Evolutionary conservation across 164 flowering plant genomes (phyloP).

Genomic region (Saururus chinensis): DNA sequence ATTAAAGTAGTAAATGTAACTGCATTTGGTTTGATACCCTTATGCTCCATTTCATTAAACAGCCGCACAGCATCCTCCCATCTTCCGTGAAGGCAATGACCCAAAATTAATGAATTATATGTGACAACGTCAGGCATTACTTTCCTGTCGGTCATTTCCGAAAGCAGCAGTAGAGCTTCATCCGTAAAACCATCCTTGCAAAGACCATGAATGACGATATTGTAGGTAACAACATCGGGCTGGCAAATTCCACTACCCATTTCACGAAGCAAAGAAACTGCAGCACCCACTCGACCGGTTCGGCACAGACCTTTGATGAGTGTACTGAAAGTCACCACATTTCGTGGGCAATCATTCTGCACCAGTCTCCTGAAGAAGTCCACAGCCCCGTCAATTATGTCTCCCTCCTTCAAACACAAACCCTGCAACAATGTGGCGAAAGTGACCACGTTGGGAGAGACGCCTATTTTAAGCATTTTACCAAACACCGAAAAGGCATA

Average conservation of each 20-base stretch:
- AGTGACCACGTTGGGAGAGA: not conserved
- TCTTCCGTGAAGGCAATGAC: conserved; percentile 60
- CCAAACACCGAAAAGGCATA: conserved; percentile 10
- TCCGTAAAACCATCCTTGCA: conserved; percentile 45
- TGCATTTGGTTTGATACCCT: conserved; percentile 57
- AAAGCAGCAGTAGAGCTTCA: conserved; percentile 34
- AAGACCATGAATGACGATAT: conserved; percentile 59
- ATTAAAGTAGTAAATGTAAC: conserved; percentile 79
- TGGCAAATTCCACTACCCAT: conserved; percentile 23
- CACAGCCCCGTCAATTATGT: not conserved
- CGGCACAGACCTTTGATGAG: not conserved
- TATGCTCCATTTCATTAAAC: conserved; percentile 46
- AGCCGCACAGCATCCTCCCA: conserved; percentile 45
- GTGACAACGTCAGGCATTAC: conserved; percentile 67
- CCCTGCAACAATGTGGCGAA: conserved; percentile 9
- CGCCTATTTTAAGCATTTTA: conserved; percentile 7
- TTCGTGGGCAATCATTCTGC: conserved; percentile 1
- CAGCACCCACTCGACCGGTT: not conserved
- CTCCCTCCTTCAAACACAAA: conserved; percentile 1
- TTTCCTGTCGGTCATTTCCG: conserved; percentile 30
- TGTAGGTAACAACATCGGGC: conserved; percentile 80
- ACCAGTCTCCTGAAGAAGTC: not conserved
- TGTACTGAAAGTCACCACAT: not conserved
- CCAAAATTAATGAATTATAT: conserved; percentile 65
- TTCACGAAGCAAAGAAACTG: not conserved